phyloP scores from a whole-genome alignment of 495 filamentous ascomycete species.

The Aspergillus bertholletiae region DNA sequence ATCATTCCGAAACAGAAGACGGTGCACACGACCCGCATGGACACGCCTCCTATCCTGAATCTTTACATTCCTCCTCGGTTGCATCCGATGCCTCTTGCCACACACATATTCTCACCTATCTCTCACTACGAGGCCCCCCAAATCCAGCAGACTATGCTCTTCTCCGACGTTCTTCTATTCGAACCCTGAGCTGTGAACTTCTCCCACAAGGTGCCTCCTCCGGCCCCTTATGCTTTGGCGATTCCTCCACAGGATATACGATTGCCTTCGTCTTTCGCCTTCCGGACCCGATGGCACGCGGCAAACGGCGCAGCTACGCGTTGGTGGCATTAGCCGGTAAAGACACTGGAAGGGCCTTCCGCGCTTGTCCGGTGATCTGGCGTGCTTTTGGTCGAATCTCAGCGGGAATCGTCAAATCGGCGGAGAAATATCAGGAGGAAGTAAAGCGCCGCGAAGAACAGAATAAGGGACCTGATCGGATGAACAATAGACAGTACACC shows the following conservation, averaged over 20 bases:
- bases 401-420: slow-evolving; percentile 64
- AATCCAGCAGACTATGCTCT: slow-evolving; percentile 76
- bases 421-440: slow-evolving; percentile 50
- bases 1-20: slow-evolving; percentile 38
- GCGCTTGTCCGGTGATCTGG: slow-evolving; percentile 70
- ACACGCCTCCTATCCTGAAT: slow-evolving; percentile 42
- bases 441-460: slow-evolving; percentile 44
- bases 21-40: slow-evolving; percentile 30
- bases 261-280: slow-evolving; percentile 92
- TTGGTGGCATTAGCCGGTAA: slow-evolving; percentile 73
- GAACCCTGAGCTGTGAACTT: slow-evolving; percentile 80
- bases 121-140: slow-evolving; percentile 76
- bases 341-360: slow-evolving; percentile 70
- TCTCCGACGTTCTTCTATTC: slow-evolving; percentile 78
- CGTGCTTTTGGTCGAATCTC: slow-evolving; percentile 75
- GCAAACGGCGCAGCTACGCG: slow-evolving; percentile 81
- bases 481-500: slow-evolving; percentile 38
- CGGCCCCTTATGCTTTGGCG: slow-evolving; percentile 84
- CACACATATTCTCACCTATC: slow-evolving; percentile 79
- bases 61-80: slow-evolving; percentile 42
- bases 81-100: slow-evolving; percentile 55
- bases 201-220: slow-evolving; percentile 72
- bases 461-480: slow-evolving; percentile 21
- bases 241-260: slow-evolving; percentile 77
- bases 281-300: slow-evolving; percentile 81